Evolutionary conservation across 768 basidiomycete genomes (phyloP).

Genomic region (Suillus paluster): DNA sequence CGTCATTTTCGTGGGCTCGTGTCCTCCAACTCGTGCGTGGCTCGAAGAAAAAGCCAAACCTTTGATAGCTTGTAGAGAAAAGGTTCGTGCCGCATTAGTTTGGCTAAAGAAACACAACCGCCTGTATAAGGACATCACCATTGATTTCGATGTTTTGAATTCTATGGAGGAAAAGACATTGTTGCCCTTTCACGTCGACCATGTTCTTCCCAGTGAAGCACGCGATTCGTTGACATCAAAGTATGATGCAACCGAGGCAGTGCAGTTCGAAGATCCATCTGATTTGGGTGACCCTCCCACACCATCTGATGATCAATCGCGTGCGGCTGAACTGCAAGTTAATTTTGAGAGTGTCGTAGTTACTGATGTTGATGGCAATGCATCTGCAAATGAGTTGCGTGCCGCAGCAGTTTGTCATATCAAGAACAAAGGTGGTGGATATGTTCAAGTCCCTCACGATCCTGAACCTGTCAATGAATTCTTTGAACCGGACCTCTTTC

Average conservation of each 20-base stretch:
- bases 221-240: conserved; percentile 16
- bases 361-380: conserved; percentile 28
- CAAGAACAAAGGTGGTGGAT: background rate
- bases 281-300: no score
- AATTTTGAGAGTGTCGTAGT: conserved; percentile 33
- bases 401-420: background rate
- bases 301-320: no score
- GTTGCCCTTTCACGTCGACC: conserved; percentile 35
- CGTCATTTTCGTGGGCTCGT: conserved; percentile 44
- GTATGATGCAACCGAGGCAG: conserved; percentile 15
- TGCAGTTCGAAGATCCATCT: no score
- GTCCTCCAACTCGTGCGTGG: conserved; percentile 33
- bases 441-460: background rate
- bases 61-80: conserved; percentile 34
- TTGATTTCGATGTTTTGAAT: conserved; percentile 28
- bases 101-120: no score
- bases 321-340: no score
- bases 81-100: conserved; percentile 38
- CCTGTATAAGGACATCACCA: conserved; percentile 29
- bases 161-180: conserved; percentile 19
- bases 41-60: conserved; percentile 38
- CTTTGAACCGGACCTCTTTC: background rate
- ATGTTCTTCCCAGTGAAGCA: conserved; percentile 21
- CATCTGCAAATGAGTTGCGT: background rate
- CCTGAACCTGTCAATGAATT: background rate